Base-by-base conservation (phyloP, 805 yeast species). In the Grigorovia humatica region DNA sequence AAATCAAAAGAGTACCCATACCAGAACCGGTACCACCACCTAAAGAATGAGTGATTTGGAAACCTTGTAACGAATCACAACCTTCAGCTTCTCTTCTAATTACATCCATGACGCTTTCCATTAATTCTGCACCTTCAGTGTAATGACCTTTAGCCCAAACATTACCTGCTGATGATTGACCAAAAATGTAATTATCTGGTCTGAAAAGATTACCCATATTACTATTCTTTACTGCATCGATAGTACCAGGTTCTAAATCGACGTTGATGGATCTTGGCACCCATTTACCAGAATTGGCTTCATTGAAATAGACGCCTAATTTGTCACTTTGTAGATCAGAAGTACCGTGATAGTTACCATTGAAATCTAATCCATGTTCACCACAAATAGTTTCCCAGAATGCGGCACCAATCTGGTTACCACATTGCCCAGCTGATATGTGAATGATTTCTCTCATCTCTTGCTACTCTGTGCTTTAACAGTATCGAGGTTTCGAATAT, bases 11-110 rank as follows among this genome's bases (percentile, higher is more conserved):
- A 46, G 96, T 89, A 68, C 96, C 96, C 88, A 89, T 82, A 71
- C 96, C 96, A 35, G 96, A 87, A 66, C 96, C 96, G 51, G 96
- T 89, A 75, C 96, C 96, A 72, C 96, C 89, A 65, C 89, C 89
- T 43, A 83, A 72, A 29, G 88, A 83, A 66, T 83, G 89, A 35
- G 88, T 75, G 66, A 89, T 83, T 73, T 89, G 96, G 81, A 89
- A 89, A 60, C 96, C 96, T 74, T 89, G 96, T 61, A 89, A 77
- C 55, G 95, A 84, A 69, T 89, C 96, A 70, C 95, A 82, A 44
- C 85, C 85, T 74, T 89, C 96, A 38, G 95, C 96, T 71, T 89
- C 96, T 70, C 96, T 83, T 74, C 96, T 82, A 47, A 89, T 81
- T 40, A 85, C 88, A 59, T 89, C 96, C 77, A 89, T 71, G 19